Evolutionary conservation across 169 alveolate species (phyloP).

Genomic region (Blepharisma undulans): DNA sequence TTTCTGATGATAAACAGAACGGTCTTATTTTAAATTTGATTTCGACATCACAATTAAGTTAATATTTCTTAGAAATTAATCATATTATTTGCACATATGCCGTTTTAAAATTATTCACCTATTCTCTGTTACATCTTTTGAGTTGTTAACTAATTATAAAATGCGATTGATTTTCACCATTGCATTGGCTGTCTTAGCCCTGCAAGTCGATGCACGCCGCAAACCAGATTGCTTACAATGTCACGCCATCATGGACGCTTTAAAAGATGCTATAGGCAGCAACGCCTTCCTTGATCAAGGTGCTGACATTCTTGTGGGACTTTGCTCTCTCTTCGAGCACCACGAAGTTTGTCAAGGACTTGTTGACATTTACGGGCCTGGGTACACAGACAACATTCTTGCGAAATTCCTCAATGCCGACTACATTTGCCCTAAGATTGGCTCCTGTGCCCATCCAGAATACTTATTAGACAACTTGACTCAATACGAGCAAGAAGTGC

Average conservation of each 20-base stretch:
- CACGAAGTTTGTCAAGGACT: background rate
- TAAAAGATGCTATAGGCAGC: background rate
- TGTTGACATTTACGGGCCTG: background rate
- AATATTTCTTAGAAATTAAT: background rate
- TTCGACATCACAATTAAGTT: background rate
- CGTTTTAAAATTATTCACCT: background rate
- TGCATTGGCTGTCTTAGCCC: background rate
- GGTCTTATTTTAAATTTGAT: background rate
- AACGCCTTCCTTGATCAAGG: background rate
- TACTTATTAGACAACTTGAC: background rate
- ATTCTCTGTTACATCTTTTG: background rate
- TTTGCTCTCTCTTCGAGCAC: background rate
- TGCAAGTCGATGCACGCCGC: background rate
- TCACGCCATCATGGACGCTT: background rate
- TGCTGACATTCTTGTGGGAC: background rate
- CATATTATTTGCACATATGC: background rate
- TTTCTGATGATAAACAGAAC: background rate
- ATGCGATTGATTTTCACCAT: background rate
- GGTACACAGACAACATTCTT: background rate
- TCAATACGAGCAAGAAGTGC: slow-evolving; percentile 26
- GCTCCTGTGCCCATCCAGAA: background rate
- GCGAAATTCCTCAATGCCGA: background rate
- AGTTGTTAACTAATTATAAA: background rate
- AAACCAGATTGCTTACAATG: background rate
- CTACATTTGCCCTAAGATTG: background rate